phyloP scores from a whole-genome alignment of 495 filamentous ascomycete species.

The Penicillium dipodomyicola region DNA sequence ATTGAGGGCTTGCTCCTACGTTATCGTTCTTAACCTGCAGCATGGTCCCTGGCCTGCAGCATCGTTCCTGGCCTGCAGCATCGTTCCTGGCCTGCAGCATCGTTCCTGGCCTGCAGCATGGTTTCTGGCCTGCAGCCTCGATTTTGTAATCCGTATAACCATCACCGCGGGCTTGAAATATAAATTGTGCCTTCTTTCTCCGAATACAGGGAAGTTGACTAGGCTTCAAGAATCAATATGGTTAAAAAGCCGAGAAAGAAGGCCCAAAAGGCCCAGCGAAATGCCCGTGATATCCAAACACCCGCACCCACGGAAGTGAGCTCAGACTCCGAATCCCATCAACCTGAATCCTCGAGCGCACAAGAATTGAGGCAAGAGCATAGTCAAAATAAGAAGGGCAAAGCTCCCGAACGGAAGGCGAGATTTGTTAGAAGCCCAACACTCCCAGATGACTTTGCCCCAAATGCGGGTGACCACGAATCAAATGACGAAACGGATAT shows the following conservation, averaged over 20 bases:
- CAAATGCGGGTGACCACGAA: not conserved
- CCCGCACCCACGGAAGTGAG: not conserved
- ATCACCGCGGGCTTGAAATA: not conserved
- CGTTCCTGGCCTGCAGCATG: not conserved
- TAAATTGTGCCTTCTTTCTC: not conserved
- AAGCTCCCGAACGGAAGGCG: not conserved
- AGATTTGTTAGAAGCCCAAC: constrained; percentile 7
- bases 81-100: not conserved
- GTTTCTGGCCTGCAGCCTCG: not conserved
- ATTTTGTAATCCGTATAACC: not conserved
- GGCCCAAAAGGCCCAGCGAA: not conserved
- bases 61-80: not conserved
- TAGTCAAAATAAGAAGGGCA: not conserved
- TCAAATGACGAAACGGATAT: not conserved
- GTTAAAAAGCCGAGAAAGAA: not conserved
- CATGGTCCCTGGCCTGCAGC: not conserved
- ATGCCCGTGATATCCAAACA: not conserved
- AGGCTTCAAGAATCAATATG: not conserved
- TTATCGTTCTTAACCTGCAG: too few species aligned
- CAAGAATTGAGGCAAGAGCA: not conserved
- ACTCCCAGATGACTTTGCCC: constrained; percentile 2
- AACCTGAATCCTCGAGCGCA: not conserved
- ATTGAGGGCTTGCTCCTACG: too few species aligned
- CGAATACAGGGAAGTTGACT: not conserved
- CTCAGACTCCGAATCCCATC: not conserved